Evolutionary conservation across 2,329 filamentous ascomycete species (phyloP).

Genomic region (Fusarium devonianum): DNA sequence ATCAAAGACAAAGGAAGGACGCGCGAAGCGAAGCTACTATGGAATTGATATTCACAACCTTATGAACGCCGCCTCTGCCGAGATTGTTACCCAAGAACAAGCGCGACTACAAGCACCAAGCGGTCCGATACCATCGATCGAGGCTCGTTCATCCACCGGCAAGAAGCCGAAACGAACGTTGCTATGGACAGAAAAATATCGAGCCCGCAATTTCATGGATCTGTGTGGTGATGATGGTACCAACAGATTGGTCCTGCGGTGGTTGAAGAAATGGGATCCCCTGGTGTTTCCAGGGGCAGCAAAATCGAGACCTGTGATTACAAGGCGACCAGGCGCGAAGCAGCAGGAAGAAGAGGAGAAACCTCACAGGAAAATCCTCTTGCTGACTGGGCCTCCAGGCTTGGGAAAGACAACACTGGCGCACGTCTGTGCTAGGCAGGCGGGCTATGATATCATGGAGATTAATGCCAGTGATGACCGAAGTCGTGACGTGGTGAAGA

Average conservation of each 20-base stretch:
- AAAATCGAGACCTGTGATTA: constrained; percentile 61
- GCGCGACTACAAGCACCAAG: constrained; percentile 39
- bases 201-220: constrained; percentile 89
- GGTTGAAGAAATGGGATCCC: constrained; percentile 94
- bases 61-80: constrained; percentile 72
- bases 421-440: constrained; percentile 93
- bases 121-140: constrained; percentile 53
- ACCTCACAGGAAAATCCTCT: constrained; percentile 83
- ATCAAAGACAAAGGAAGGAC: constrained; percentile 70
- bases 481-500: constrained; percentile 87
- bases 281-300: constrained; percentile 85
- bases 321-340: constrained; percentile 52
- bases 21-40: constrained; percentile 81
- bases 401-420: constrained; percentile 95
- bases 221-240: constrained; percentile 94
- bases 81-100: constrained; percentile 54
- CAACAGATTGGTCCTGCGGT: constrained; percentile 86
- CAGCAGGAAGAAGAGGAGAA: constrained; percentile 70
- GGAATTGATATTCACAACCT: constrained; percentile 90
- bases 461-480: constrained; percentile 98
- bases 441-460: constrained; percentile 94
- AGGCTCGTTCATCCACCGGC: constrained; percentile 39
- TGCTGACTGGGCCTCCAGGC: constrained; percentile 90
- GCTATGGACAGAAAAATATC: constrained; percentile 98
- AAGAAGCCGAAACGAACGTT: constrained; percentile 61